Evolutionary conservation across 2,329 filamentous ascomycete species (phyloP), one percentile per base, ranked within the genome.

Genomic region (Alternaria solani): DNA sequence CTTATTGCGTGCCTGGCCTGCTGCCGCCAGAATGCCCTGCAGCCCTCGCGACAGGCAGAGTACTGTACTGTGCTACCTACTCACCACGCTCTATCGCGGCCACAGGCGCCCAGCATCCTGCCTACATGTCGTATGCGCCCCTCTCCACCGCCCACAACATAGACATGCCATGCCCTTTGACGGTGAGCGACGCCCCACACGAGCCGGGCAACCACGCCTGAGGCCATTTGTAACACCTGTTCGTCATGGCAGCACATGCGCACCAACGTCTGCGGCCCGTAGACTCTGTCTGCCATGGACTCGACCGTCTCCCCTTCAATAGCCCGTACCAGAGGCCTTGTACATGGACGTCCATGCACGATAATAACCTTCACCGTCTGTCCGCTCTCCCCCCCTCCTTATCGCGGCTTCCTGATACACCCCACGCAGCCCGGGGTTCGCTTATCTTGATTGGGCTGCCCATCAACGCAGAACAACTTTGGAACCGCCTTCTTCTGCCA

Each of bases 321-420:
- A 39, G 30, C 28, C 44, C 28, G 28, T 48, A 48, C n/a, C 44
- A 32, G 28, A 23, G 12, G n/a, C 44, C 34, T 6, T 28, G 36
- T 2, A 48, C 20, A 23, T 23, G 20, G 44, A 49, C 41, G 51
- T 49, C 49, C 43, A 20, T 11, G 28, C 26, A n/a, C 41, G 43
- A 51, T 39, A 26, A 14, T 6, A 52, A n/a, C 16, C 18, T 51
- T 51, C 49, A 54, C 20, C 20, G 20, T 23, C 20, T 23, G 20
- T 23, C 20, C 20, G 20, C 20, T 23, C 20, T 51, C 44, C 32
- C 26, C 46, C 23, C 48, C 53, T 59, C 57, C 69, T 72, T 72
- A 72, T 72, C 69, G 65, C 66, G 18, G 51, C 51, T 49, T 61
- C 56, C 53, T 60, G 66, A 66, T 60, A 55, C 58, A 67, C 68